Base-by-base conservation (phyloP, 805 yeast species). In the Candida chilensis region DNA sequence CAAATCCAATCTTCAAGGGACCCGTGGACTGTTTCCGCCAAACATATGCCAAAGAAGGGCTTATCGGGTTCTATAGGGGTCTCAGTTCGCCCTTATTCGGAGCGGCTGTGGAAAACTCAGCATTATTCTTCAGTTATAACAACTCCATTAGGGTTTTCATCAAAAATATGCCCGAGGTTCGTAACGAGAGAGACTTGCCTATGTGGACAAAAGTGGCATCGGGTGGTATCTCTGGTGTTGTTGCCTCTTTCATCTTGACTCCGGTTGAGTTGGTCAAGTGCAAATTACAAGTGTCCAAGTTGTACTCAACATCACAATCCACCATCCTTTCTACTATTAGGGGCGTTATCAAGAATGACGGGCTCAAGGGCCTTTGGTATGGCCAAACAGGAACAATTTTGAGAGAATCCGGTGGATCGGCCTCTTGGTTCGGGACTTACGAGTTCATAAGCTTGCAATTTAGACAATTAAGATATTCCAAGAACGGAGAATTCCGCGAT, bases 251-350 rank as follows among this genome's bases (percentile, higher is more conserved):
- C 45, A 74, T 86, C 5, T 58, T 90, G 34, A 87, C 96, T 0
- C 97, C 97, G 0, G 77, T 90, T n/a, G 97, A 90, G 51, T 60
- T 90, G 35, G 64, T 90, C 42, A 90, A 90, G 51, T 88, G 96
- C 54, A 77, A 78, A 45, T 56, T 88, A 48, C 97, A 90, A 53
- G 94, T 90, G 13, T 68, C 65, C 29, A 53, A 59, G 18, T 40
- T 67, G 10, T 36, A 41, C 21, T 40, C 32, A 13, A 37, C 42
- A 2, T 29, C 44, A 4, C 5, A 41, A 40, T 16, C 47, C 48
- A 10, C 50, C 60, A 7, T 53, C 48, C 43, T 54, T 59, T 27
- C 24, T 30, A 41, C 54, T 6, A 45, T 60, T 28, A 39, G 40
- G 22, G 50, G 57, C 4, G 63, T 82, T 0, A 43, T 72, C 13